Evolutionary conservation across 306 rosid genomes (phyloP), one percentile per base, ranked within the genome.

Genomic region (Vigna radiata): DNA sequence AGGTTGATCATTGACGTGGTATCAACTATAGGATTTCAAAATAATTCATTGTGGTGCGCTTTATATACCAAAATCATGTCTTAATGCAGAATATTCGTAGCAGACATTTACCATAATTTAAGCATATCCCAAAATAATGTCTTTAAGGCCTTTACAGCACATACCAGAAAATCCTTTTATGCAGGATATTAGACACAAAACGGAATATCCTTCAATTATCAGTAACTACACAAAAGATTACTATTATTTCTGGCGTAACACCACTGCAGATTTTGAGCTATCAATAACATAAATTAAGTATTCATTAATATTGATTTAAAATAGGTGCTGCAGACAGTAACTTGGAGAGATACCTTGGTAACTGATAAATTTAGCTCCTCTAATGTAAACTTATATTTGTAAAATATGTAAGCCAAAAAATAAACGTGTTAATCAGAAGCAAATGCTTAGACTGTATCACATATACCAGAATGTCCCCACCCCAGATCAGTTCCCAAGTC

Each of bases 361-460:
- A 60, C 1, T 2, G 29, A 53, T 36, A 33, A 50, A 70, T 55
- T 70, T 56, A 70, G 64, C 48, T 70, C 39, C 41, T 56, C 46
- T 8, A 58, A 55, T 4, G 33, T 56, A 27, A 55, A 60, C 9
- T 41, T 19, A 17, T 10, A 70, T 81, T 65, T 73, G 63, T 56
- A 64, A 83, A 70, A 55, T 9, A 73, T 43, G 62, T 82, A 70
- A 63, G 33, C 58, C 65, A 72, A 60, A 74, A 33, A 78, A 49
- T 21, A 82, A 82, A 74, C 77, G 70, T 36, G 83, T 79, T 75
- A 85, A 81, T 55, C 16, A 79, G 46, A 73, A 82, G 73, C 27
- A 78, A 67, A 82, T 69, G 74, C 79, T 70, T 75, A 69, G 60
- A 65, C 25, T 46, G 83, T 68, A 78, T 64, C 18, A 82, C 60